Conservation (phyloP, 768 basidiomycete species). For the Rubroboletus satanas region DNA sequence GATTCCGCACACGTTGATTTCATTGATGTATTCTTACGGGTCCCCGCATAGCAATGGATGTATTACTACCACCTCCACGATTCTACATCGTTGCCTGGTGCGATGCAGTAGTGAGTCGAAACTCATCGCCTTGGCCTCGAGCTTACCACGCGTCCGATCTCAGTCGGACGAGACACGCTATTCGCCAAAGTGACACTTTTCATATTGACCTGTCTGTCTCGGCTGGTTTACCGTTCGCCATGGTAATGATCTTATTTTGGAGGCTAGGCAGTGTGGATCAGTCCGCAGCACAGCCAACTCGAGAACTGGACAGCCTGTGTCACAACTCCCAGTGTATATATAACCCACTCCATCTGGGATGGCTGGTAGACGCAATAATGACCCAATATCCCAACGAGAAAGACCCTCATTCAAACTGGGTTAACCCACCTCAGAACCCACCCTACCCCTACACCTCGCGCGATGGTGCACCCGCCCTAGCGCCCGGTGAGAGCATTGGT, state of each 20-base stretch:
- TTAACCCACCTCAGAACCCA: slow-evolving; percentile 5
- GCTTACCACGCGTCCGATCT: not conserved
- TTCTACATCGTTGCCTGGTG: not conserved
- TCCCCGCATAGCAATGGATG: slow-evolving; percentile 15
- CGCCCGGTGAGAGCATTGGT: not conserved
- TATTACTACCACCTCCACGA: slow-evolving; percentile 7
- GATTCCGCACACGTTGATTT: slow-evolving; percentile 9
- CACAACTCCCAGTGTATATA: not conserved
- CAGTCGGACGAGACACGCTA: not conserved
- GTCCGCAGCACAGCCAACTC: not conserved
- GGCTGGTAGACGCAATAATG: slow-evolving; percentile 11
- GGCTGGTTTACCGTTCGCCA: not conserved
- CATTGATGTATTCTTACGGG: slow-evolving; percentile 12
- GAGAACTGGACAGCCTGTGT: too few relatives aligned
- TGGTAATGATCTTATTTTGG: not conserved
- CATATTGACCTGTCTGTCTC: not conserved
- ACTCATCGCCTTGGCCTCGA: slow-evolving; percentile 7
- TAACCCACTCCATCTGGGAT: not conserved
- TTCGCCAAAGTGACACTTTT: not conserved
- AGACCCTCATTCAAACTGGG: slow-evolving; percentile 14
- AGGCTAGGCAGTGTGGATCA: not conserved
- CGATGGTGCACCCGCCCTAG: not conserved
- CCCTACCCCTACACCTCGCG: slow-evolving; percentile 3
- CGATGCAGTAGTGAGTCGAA: not conserved
- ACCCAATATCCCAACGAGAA: slow-evolving; percentile 26